Evolutionary conservation across 2,329 filamentous ascomycete genomes (phyloP).

Genomic region (Microsporum ferrugineum): DNA sequence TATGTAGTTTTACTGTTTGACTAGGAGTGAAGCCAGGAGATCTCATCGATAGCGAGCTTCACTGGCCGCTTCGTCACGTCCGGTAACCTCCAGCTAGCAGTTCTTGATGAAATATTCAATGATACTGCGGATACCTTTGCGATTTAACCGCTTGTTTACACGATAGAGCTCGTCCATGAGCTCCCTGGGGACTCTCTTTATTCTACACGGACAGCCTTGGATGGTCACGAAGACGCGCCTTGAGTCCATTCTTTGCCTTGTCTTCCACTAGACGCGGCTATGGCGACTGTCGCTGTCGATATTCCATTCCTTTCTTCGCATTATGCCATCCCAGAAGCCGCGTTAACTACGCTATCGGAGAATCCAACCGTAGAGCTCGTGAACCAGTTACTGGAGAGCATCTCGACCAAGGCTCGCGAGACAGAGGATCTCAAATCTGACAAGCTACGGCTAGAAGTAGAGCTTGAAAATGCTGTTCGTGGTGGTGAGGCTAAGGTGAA

Average conservation of each 20-base stretch:
- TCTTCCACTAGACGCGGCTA: slow-evolving; percentile 21
- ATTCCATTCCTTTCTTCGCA: slow-evolving; percentile 48
- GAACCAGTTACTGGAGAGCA: slow-evolving; percentile 58
- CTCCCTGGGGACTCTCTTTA: background rate
- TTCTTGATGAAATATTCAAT: background rate
- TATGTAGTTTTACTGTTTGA: background rate
- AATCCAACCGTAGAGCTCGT: slow-evolving; percentile 66
- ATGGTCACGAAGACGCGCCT: slow-evolving; percentile 4
- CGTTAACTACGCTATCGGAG: slow-evolving; percentile 44
- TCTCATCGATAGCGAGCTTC: background rate
- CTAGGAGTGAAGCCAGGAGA: background rate
- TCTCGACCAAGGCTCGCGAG: slow-evolving; percentile 69
- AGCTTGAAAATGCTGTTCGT: slow-evolving; percentile 81
- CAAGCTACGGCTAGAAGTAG: slow-evolving; percentile 80
- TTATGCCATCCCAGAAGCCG: slow-evolving; percentile 46
- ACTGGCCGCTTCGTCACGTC: background rate
- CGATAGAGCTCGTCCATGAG: background rate
- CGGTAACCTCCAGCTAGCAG: background rate
- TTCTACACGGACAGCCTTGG: background rate
- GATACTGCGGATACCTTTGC: background rate
- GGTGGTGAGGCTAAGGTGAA: slow-evolving; percentile 73
- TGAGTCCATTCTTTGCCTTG: background rate
- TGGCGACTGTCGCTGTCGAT: slow-evolving; percentile 48
- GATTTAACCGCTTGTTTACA: background rate
- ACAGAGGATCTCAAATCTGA: slow-evolving; percentile 72